Base-by-base conservation (phyloP, 179 eudicot species). In the Amaranthus tricolor region DNA sequence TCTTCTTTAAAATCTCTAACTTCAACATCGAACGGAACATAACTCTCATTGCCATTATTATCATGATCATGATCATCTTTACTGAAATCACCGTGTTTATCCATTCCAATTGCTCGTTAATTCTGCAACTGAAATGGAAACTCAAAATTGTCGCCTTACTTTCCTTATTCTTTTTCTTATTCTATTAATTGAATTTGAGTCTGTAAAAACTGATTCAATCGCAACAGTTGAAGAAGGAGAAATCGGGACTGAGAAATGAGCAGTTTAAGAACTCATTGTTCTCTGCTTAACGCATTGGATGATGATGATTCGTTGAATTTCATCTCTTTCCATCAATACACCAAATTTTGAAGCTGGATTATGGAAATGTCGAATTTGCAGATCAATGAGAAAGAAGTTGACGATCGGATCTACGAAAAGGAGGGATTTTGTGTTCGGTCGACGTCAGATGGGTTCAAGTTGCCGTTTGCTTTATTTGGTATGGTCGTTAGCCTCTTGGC, bases 11-110 rank as follows among this genome's bases (percentile, higher is more conserved):
- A 31, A 31, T 60, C 54, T 55, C 72, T 78, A 68, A 77, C 76
- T 74, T 90, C 91, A 17, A 90, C 82, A 62, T 84, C 78, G 47
- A 90, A 90, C 0, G 88, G 79, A 47, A 65, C 80, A 62, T 80
- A 75, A 59, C 60, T 81, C 62, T 59, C 78, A 72, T 68, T 68
- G 60, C 72, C 74, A 78, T 50, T 64, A 56, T 54, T 54, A 9
- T 5, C 72, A 61, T 70, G 81, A 52, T 61, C 54, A 57, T 19
- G 66, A 70, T 12, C 43, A 53, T 72, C 56, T n/a, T 63, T 57
- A 31, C 12, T 70, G 2, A 66, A 19, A 47, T 76, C 72, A 7
- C 66, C 73, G 9, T 51, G 56, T 16, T 31, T 51, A 44, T 79
- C 85, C 85, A 79, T 79, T 7, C 20, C 54, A 17, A 44, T 11